Conservation (phyloP, 305 asterid species). For the Fraxinus albicans region DNA sequence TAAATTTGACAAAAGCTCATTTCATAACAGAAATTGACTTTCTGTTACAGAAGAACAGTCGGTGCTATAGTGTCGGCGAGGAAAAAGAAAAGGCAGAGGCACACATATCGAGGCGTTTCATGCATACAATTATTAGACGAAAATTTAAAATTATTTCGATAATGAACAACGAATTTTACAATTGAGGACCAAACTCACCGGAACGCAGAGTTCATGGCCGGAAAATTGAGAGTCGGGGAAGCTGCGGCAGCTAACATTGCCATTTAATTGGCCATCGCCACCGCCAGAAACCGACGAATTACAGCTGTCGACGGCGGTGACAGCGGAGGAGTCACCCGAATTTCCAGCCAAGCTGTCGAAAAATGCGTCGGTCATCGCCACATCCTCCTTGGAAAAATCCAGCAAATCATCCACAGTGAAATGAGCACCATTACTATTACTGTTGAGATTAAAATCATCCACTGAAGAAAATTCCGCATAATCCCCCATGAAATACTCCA, state of each 20-base stretch:
- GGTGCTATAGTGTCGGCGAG: slow-evolving; percentile 37
- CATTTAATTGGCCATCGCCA: slow-evolving; percentile 55
- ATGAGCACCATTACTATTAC: slow-evolving; percentile 30
- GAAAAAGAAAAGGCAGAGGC: slow-evolving; percentile 19
- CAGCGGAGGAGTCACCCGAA: slow-evolving; percentile 64
- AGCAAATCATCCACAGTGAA: slow-evolving; percentile 79
- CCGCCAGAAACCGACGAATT: slow-evolving; percentile 79
- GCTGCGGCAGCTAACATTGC: slow-evolving; percentile 60
- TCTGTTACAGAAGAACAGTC: background rate
- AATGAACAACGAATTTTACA: background rate
- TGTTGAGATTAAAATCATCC: slow-evolving; percentile 17
- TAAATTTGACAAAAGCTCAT: background rate
- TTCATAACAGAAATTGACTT: slow-evolving; percentile 5
- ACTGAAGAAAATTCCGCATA: slow-evolving; percentile 30
- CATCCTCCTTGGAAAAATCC: slow-evolving; percentile 79
- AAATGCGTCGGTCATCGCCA: slow-evolving; percentile 70
- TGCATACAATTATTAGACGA: slow-evolving; percentile 25
- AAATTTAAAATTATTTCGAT: background rate
- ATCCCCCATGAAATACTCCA: slow-evolving; percentile 64
- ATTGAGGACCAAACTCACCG: slow-evolving; percentile 46
- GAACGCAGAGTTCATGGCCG: slow-evolving; percentile 85
- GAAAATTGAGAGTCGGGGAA: slow-evolving; percentile 64
- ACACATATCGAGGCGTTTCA: slow-evolving; percentile 43
- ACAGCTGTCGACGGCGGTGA: slow-evolving; percentile 75
- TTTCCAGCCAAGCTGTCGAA: slow-evolving; percentile 52